Conservation (phyloP, 495 filamentous ascomycete species). For the Hypoxylon rickii region DNA sequence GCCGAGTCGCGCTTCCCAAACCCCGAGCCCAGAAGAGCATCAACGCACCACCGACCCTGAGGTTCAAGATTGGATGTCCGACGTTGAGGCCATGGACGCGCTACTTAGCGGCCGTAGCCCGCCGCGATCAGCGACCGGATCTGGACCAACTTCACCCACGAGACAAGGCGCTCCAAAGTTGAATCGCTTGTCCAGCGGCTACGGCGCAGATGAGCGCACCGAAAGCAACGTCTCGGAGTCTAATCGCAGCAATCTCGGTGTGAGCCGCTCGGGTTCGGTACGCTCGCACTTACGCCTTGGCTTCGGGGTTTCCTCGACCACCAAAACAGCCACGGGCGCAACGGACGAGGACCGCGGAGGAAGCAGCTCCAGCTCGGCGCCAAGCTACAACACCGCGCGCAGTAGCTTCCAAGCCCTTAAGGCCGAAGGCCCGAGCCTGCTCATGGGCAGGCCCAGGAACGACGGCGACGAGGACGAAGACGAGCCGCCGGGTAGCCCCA, state of each 20-base stretch:
- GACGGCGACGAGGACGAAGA: slow-evolving; percentile 25
- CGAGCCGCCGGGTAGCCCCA: slow-evolving; percentile 49
- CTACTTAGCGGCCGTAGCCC: slow-evolving; percentile 42
- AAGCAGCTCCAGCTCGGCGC: slow-evolving; percentile 48
- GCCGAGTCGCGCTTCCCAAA: slow-evolving; percentile 27
- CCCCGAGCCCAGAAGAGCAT: slow-evolving; percentile 38
- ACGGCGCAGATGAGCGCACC: slow-evolving; percentile 40
- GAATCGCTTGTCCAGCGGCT: slow-evolving; percentile 7
- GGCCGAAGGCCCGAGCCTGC: slow-evolving; percentile 66
- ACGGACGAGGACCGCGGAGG: slow-evolving; percentile 35
- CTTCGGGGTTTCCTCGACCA: slow-evolving; percentile 30
- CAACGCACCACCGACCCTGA: slow-evolving; percentile 50
- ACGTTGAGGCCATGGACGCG: slow-evolving; percentile 61
- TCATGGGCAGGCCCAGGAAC: slow-evolving; percentile 44
- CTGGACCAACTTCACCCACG: slow-evolving; percentile 18
- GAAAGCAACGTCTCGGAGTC: slow-evolving; percentile 48
- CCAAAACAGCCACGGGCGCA: too few species aligned
- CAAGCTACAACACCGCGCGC: slow-evolving; percentile 70
- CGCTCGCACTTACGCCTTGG: slow-evolving; percentile 30
- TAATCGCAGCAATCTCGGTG: slow-evolving; percentile 38
- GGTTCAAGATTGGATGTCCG: slow-evolving; percentile 63
- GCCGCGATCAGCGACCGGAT: neutral
- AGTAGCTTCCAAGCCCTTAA: slow-evolving; percentile 65
- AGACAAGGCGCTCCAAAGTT: slow-evolving; percentile 9
- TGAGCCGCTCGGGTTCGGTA: slow-evolving; percentile 39